Evolutionary conservation across 768 basidiomycete species (phyloP).

Genomic region (Boletus vinaceobasis): DNA sequence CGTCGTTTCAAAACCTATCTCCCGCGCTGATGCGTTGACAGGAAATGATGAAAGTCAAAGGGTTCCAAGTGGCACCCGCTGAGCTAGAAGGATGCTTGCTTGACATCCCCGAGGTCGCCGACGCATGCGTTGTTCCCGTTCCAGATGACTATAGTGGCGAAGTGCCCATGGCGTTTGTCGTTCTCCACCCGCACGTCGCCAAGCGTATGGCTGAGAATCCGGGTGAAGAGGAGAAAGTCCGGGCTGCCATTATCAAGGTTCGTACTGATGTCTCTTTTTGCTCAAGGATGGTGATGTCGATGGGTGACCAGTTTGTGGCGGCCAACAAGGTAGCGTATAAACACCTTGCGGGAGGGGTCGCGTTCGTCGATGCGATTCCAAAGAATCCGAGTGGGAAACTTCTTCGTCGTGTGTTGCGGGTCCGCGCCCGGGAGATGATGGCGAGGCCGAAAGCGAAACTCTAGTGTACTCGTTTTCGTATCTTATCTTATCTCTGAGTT

Average conservation of each 20-base stretch:
- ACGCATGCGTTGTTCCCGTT: conserved; percentile 62
- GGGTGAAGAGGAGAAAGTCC: conserved; percentile 33
- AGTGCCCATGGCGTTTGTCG: conserved; percentile 66
- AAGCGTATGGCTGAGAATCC: conserved; percentile 32
- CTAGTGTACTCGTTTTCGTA: neutral
- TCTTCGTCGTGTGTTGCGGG: conserved; percentile 49
- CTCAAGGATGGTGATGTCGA: neutral
- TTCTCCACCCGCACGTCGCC: conserved; percentile 43
- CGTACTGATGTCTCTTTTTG: neutral
- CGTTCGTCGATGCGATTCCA: conserved; percentile 52
- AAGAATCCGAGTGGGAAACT: conserved; percentile 64
- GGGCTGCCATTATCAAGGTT: conserved; percentile 48
- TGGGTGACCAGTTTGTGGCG: conserved; percentile 44
- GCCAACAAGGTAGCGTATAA: conserved; percentile 57
- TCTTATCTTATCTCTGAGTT: conserved; percentile 22
- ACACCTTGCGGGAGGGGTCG: conserved; percentile 55
- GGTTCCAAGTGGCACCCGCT: conserved; percentile 74
- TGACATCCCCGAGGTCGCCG: conserved; percentile 54
- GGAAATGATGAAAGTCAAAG: conserved; percentile 68
- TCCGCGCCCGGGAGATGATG: conserved; percentile 39
- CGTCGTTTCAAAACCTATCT: neutral
- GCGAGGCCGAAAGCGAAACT: conserved; percentile 23
- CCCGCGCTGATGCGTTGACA: conserved; percentile 20
- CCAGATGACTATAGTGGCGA: conserved; percentile 73
- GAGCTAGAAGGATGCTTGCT: conserved; percentile 68